phyloP scores from a whole-genome alignment of 768 basidiomycete species.

The Sarcodon sp. region DNA sequence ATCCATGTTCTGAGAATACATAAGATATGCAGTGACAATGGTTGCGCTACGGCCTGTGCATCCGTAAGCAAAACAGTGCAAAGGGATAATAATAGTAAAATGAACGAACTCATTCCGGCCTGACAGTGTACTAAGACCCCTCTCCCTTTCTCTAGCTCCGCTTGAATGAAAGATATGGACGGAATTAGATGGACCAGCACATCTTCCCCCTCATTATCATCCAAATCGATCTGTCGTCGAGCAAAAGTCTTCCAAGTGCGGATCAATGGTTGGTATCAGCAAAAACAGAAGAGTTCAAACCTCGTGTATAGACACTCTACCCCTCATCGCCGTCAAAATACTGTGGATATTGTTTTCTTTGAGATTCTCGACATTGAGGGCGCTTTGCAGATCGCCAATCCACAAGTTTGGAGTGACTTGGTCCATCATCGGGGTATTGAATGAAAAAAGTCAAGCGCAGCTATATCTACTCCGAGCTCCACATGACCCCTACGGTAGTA shows the following conservation, averaged over 20 bases:
- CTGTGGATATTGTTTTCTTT: conserved; percentile 64
- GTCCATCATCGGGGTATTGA: conserved; percentile 38
- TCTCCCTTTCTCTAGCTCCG: conserved; percentile 59
- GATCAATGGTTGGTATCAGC: not conserved
- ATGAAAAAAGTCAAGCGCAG: conserved; percentile 1
- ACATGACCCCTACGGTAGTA: conserved; percentile 1
- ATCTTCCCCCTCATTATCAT: conserved; percentile 67
- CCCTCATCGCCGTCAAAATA: conserved; percentile 63
- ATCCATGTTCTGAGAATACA: conserved; percentile 54
- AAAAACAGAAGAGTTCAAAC: conserved; percentile 21
- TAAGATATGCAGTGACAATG: conserved; percentile 80
- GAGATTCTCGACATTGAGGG: conserved; percentile 46
- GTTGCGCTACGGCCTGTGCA: conserved; percentile 69
- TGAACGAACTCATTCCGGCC: conserved; percentile 69
- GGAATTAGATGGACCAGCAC: conserved; percentile 68
- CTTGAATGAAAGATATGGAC: conserved; percentile 73
- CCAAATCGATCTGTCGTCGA: conserved; percentile 65
- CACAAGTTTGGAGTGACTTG: conserved; percentile 71
- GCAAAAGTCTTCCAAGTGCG: conserved; percentile 50
- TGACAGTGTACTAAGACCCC: conserved; percentile 86
- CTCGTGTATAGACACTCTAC: conserved; percentile 50
- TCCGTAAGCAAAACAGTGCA: not conserved
- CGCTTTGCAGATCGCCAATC: conserved; percentile 73
- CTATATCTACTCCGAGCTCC: not conserved
- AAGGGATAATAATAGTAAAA: not conserved